phyloP scores from a whole-genome alignment of 2,329 filamentous ascomycete species.

The Penicillium janthinellum region DNA sequence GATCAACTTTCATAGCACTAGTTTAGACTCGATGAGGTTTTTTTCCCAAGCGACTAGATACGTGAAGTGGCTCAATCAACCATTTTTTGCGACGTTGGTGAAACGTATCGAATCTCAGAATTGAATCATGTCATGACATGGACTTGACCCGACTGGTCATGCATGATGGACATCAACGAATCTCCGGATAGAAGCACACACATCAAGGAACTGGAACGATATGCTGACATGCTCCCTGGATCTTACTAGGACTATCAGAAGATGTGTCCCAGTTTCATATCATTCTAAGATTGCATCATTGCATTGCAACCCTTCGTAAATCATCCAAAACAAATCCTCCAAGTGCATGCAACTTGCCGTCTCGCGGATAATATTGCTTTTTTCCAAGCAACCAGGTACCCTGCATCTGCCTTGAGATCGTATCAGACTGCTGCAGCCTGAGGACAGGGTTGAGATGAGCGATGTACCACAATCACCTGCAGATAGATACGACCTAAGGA shows the following conservation, averaged over 20 bases:
- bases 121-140: neutral
- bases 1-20: neutral
- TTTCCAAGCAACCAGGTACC: constrained; percentile 2
- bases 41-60: neutral
- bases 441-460: neutral
- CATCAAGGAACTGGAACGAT: too few relatives aligned
- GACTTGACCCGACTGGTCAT: too few relatives aligned
- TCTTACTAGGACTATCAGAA: neutral
- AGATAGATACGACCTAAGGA: neutral
- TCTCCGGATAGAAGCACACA: too few relatives aligned
- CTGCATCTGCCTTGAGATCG: neutral
- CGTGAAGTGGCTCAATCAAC: neutral
- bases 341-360: constrained; percentile 5
- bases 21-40: neutral
- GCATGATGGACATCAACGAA: too few relatives aligned
- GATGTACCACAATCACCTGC: neutral
- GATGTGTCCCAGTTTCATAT: neutral
- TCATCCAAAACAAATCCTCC: neutral
- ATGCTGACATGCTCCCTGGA: too few relatives aligned
- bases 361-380: constrained; percentile 1
- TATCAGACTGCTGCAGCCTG: neutral
- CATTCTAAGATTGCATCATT: neutral
- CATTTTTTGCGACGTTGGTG: neutral
- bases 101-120: neutral
- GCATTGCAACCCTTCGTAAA: neutral